phyloP scores from a whole-genome alignment of 805 yeast genomes.

The Vanderwaltozyma verrucispora region DNA sequence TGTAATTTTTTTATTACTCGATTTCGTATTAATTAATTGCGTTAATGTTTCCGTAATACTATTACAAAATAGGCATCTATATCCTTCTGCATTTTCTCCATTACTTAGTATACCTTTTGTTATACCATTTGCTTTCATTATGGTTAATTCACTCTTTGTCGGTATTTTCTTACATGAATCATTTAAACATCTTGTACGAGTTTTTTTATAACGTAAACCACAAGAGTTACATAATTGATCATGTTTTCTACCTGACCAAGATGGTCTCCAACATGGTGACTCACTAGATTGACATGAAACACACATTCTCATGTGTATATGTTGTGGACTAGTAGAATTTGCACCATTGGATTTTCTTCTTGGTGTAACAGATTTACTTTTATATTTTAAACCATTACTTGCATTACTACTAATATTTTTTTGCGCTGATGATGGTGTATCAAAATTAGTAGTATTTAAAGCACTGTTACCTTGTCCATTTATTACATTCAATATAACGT shows the following conservation, averaged over 20 bases:
- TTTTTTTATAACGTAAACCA: constrained; percentile 88
- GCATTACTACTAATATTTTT: neutral
- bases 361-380: constrained; percentile 3
- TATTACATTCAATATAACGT: neutral
- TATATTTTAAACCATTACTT: constrained; percentile 1
- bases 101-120: constrained; percentile 18
- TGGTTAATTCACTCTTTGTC: constrained; percentile 89
- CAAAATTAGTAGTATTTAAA: neutral
- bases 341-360: constrained; percentile 3
- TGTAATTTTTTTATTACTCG: too few relatives aligned
- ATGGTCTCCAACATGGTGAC: constrained; percentile 98
- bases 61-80: constrained; percentile 41
- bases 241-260: constrained; percentile 70
- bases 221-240: constrained; percentile 98
- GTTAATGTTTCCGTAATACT: constrained; percentile 17
- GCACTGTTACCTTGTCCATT: too few relatives aligned
- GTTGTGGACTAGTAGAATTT: neutral
- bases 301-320: constrained; percentile 44
- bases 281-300: constrained; percentile 84
- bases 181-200: constrained; percentile 82
- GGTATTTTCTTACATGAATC: constrained; percentile 76
- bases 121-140: constrained; percentile 68
- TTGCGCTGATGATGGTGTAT: neutral
- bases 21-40: neutral
- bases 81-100: constrained; percentile 26